Evolutionary conservation across 2,329 filamentous ascomycete species (phyloP).

Genomic region (Xenoacremonium recifei): DNA sequence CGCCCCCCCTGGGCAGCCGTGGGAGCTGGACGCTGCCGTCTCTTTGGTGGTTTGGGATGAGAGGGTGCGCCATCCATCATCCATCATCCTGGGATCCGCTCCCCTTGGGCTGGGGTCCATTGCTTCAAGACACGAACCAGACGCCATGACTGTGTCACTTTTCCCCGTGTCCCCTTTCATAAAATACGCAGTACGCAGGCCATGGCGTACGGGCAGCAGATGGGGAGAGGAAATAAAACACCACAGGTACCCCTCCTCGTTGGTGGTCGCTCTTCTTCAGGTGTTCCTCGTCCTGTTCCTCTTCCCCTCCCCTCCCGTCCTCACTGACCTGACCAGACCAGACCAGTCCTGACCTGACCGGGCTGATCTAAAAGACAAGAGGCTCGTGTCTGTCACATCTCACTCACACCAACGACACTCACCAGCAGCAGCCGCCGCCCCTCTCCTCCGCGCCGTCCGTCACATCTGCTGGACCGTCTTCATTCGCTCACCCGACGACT

Average conservation of each 20-base stretch:
- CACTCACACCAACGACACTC: slow-evolving; percentile 8
- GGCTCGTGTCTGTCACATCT: background rate
- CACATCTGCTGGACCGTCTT: slow-evolving; percentile 27
- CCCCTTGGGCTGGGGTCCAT: slow-evolving; percentile 25
- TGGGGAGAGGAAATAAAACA: slow-evolving; percentile 31
- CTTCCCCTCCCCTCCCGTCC: background rate
- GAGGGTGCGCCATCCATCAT: too few species aligned
- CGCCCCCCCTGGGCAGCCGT: slow-evolving; percentile 1
- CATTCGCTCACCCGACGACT: slow-evolving; percentile 23
- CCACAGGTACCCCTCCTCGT: slow-evolving; percentile 27
- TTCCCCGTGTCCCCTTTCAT: slow-evolving; percentile 30
- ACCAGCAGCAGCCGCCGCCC: slow-evolving; percentile 19
- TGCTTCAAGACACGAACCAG: slow-evolving; percentile 31
- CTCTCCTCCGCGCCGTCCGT: slow-evolving; percentile 19
- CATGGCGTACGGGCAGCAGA: too few species aligned
- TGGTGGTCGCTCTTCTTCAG: slow-evolving; percentile 8
- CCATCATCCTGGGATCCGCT: slow-evolving; percentile 10
- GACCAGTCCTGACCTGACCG: too few species aligned
- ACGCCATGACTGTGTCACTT: slow-evolving; percentile 29
- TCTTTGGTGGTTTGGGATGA: too few species aligned
- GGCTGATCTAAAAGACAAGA: background rate
- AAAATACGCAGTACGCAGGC: too few species aligned
- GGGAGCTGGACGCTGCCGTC: too few species aligned
- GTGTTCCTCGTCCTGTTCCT: background rate
- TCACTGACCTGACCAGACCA: background rate